These are phyloP conservation scores for Mycena sanguinolenta DNA, from an alignment of 768 basidiomycete genomes.

Conservation along the genomic window DNA sequence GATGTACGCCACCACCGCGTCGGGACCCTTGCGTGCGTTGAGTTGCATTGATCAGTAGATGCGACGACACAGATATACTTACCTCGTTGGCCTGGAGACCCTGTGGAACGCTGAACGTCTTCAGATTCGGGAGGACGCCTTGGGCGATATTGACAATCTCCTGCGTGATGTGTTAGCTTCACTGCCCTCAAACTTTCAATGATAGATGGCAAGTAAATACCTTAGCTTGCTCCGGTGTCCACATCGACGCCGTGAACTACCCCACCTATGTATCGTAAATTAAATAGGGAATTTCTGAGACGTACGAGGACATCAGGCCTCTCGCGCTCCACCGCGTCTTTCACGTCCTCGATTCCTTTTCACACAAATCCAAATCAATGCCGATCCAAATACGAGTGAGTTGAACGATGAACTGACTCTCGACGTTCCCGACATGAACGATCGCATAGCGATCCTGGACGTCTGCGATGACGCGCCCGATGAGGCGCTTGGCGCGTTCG, in stretches of 20 bases:
- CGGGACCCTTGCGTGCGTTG: not conserved
- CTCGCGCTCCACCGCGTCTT: not conserved
- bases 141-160: constrained; percentile 14
- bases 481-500: not conserved
- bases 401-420: constrained; percentile 1
- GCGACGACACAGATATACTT: no score
- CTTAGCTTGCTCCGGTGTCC: constrained; percentile 18
- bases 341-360: constrained; percentile 11
- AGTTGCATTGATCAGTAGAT: not conserved
- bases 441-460: not conserved
- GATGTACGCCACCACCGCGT: constrained; percentile 11
- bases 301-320: constrained; percentile 4
- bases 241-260: constrained; percentile 12
- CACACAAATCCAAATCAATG: no score
- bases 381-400: no score
- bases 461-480: constrained; percentile 3
- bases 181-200: not conserved
- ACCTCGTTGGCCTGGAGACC: constrained; percentile 4
- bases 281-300: not conserved
- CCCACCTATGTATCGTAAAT: not conserved
- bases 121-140: not conserved
- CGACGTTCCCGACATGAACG: constrained; percentile 9
- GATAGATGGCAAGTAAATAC: not conserved
- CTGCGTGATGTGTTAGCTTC: not conserved
- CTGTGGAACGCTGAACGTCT: constrained; percentile 7